phyloP scores from a whole-genome alignment of 2,329 filamentous ascomycete genomes.

The Penicillium italicum region DNA sequence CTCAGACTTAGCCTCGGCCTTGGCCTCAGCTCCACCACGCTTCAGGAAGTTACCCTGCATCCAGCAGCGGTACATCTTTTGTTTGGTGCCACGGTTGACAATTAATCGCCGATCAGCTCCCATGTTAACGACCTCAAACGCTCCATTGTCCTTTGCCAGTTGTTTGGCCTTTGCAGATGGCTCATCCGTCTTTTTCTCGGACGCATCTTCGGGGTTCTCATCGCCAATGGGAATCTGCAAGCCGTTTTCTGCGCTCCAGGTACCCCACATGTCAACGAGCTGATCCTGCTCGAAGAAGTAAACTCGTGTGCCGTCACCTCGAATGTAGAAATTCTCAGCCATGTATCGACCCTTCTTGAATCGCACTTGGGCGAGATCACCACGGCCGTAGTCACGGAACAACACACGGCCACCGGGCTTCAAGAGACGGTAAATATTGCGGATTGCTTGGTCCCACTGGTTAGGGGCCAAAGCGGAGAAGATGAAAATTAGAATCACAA shows the following conservation, averaged over 20 bases:
- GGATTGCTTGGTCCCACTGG: constrained; percentile 79
- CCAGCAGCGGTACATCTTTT: constrained; percentile 99
- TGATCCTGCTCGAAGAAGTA: constrained; percentile 95
- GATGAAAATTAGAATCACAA: constrained; percentile 94
- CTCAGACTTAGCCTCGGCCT: not conserved
- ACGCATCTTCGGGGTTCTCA: not conserved
- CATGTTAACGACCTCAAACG: constrained; percentile 71
- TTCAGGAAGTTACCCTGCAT: constrained; percentile 47
- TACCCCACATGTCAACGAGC: constrained; percentile 73
- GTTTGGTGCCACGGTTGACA: constrained; percentile 81
- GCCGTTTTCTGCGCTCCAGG: constrained; percentile 40
- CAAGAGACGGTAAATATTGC: constrained; percentile 75
- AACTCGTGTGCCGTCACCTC: constrained; percentile 91
- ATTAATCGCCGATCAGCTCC: constrained; percentile 84
- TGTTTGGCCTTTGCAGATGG: constrained; percentile 10
- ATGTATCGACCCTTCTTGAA: constrained; percentile 95
- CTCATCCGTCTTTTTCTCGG: not conserved
- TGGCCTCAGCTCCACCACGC: constrained; percentile 14
- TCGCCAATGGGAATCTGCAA: constrained; percentile 22
- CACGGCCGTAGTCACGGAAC: constrained; percentile 94
- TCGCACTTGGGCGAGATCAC: constrained; percentile 90
- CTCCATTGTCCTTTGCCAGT: constrained; percentile 21
- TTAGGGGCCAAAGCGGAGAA: constrained; percentile 84
- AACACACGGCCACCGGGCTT: constrained; percentile 91
- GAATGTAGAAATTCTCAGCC: constrained; percentile 94